Conservation (phyloP, 208 protist genomes). For the Trypanosoma mega region DNA sequence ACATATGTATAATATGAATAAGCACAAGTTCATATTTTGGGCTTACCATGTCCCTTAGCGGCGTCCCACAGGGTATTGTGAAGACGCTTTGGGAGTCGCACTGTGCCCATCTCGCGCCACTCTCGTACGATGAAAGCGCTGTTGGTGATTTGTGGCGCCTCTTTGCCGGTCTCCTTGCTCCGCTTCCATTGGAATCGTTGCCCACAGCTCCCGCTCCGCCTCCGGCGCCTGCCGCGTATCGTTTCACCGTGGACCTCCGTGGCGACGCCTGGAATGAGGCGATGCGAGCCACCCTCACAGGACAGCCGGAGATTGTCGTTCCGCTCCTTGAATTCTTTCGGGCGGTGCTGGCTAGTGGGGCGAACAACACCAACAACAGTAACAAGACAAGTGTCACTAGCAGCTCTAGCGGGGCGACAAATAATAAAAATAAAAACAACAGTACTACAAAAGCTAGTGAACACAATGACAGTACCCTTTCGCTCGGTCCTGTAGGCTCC, state of each 20-base stretch:
- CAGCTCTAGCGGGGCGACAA: too few relatives aligned
- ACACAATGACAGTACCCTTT: too few relatives aligned
- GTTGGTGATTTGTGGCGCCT: slow-evolving; percentile 73
- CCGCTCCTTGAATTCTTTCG: slow-evolving; percentile 75
- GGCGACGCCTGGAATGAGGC: slow-evolving; percentile 26
- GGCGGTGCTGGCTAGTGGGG: slow-evolving; percentile 29
- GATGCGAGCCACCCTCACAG: slow-evolving; percentile 50
- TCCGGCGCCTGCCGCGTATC: slow-evolving; percentile 12
- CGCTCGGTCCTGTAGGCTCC: slow-evolving; percentile 5
- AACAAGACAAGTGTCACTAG: too few relatives aligned
- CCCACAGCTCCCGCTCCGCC: neutral
- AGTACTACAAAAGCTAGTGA: too few relatives aligned
- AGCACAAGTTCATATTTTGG: neutral
- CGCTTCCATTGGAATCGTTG: slow-evolving; percentile 38
- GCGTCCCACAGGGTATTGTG: slow-evolving; percentile 30
- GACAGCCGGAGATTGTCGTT: slow-evolving; percentile 61
- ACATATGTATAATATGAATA: neutral
- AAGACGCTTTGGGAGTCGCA: slow-evolving; percentile 63
- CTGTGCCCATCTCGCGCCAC: slow-evolving; percentile 39
- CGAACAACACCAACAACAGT: slow-evolving; percentile 21
- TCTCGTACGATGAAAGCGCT: slow-evolving; percentile 54
- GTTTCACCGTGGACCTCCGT: slow-evolving; percentile 26
- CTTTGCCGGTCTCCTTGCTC: slow-evolving; percentile 50
- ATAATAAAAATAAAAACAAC: too few relatives aligned
- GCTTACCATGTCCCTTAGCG: slow-evolving; percentile 20